Evolutionary conservation across 345 rosid species (phyloP).

Genomic region (Cardamine resedifolia): DNA sequence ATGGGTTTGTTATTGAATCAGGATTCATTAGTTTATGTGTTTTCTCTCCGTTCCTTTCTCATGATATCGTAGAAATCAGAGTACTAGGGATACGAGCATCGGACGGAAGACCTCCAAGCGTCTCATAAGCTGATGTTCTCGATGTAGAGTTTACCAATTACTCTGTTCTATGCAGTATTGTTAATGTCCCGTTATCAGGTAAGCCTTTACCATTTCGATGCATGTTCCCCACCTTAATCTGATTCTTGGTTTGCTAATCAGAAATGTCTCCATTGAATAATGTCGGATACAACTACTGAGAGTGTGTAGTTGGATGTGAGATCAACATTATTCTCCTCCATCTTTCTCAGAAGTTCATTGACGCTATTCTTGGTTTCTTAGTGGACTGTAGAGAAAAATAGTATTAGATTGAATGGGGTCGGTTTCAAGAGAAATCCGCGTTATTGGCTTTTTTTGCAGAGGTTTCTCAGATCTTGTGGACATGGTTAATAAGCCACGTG

Average conservation of each 20-base stretch:
- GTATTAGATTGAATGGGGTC: not conserved
- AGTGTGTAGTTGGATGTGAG: conserved; percentile 7
- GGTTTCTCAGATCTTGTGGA: conserved; percentile 19
- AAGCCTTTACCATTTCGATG: conserved; percentile 22
- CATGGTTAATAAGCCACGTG: not conserved
- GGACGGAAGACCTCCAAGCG: conserved; percentile 2
- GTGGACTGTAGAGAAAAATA: conserved; percentile 10
- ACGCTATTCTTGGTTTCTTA: not conserved
- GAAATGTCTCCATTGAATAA: conserved; percentile 1
- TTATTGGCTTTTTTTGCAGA: not conserved
- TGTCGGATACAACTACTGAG: not conserved
- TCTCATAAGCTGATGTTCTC: not conserved
- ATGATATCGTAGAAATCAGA: conserved; percentile 7
- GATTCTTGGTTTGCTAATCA: not conserved
- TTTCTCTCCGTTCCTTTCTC: not conserved
- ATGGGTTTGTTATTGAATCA: not conserved
- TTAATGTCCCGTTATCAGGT: not conserved
- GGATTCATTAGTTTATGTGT: not conserved
- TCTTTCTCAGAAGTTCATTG: conserved; percentile 5
- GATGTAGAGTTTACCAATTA: not conserved
- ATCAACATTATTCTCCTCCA: conserved; percentile 9
- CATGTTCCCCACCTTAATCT: conserved; percentile 14
- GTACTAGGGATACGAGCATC: not conserved
- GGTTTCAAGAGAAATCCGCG: conserved; percentile 16
- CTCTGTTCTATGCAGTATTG: conserved; percentile 15